Evolutionary conservation across 768 basidiomycete species (phyloP).

Genomic region (Austroboletus festivus): DNA sequence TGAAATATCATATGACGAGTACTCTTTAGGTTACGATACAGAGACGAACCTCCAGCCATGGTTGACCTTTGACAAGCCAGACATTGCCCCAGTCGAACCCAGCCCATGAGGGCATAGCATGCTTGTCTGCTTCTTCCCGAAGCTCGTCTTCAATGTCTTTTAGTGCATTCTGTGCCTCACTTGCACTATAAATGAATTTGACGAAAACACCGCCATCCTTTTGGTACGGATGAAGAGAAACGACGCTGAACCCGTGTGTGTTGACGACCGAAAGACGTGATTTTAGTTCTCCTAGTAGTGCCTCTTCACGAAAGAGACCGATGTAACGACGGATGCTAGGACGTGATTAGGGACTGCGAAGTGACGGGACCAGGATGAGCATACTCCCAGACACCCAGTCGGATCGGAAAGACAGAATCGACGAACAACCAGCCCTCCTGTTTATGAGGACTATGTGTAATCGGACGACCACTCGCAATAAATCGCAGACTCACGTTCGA

Average conservation of each 20-base stretch:
- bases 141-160: slow-evolving; percentile 49
- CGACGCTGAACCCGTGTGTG: slow-evolving; percentile 55
- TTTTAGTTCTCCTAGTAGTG: slow-evolving; percentile 48
- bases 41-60: slow-evolving; percentile 71
- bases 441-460: slow-evolving; percentile 11
- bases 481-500: slow-evolving; percentile 19
- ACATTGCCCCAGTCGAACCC: slow-evolving; percentile 49
- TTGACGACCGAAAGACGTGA: slow-evolving; percentile 50
- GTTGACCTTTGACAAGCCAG: slow-evolving; percentile 74
- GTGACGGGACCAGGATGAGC: slow-evolving; percentile 24
- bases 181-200: slow-evolving; percentile 55
- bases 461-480: slow-evolving; percentile 8
- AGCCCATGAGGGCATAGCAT: slow-evolving; percentile 62
- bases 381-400: slow-evolving; percentile 71
- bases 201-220: slow-evolving; percentile 91
- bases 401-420: slow-evolving; percentile 76
- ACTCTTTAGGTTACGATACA: neutral
- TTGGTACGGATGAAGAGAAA: slow-evolving; percentile 57
- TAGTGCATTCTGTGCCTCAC: slow-evolving; percentile 38
- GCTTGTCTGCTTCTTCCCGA: slow-evolving; percentile 39
- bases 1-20: slow-evolving; percentile 29
- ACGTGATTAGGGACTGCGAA: slow-evolving; percentile 3
- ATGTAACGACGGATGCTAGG: slow-evolving; percentile 61
- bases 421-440: slow-evolving; percentile 64
- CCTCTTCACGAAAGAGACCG: slow-evolving; percentile 57